Base-by-base conservation (phyloP, 257 asterid genomes). In the Nicotiana paniculata region DNA sequence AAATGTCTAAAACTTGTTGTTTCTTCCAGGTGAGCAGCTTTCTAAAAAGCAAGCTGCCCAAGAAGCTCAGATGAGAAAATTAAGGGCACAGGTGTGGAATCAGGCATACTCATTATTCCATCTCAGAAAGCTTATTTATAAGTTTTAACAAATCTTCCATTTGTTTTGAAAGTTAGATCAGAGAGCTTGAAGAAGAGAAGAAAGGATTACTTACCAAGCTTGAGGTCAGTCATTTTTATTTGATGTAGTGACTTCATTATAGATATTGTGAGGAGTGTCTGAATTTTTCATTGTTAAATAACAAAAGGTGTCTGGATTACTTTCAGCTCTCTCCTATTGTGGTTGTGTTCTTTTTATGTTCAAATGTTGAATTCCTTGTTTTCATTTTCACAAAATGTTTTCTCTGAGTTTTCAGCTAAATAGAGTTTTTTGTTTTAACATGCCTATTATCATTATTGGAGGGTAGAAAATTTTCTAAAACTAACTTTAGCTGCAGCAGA, bases 141-240 rank as follows among this genome's bases (percentile, higher is more conserved):
- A 85, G 77, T 74, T 81, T 83, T 79, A 81, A 81, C 85, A 62
- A 26, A 55, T 81, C 74, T 81, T 77, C 74, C 82, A 83, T 88
- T 90, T 86, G 88, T 87, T 84, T 32, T 91, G 96, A 79, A 91
- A 93, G 89, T 91, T 90, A 96, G 99, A 91, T 90, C 87, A 93
- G 99, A 85, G 99, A 94, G 93, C 92, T 93, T 79, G 99, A 96
- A 88, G 99, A 96, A 89, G 99, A 96, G 93, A 96, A 96, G 90
- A 96, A 96, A 83, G 98, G 97, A 63, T 75, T 93, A 84, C 85
- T 85, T 72, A 88, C 98, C 74, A 96, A 90, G 89, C 87, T 96
- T 79, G 98, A 96, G 97, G 99, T 93, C 82, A 72, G 81, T 79
- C 81, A 82, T 55, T 59, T 83, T 76, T 72, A 79, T 9, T 51